A percentile compares a stretch with the other conserved stretches of the same genome.
These are phyloP conservation scores for Kodamaea jinghongensis DNA, from an alignment of 805 yeast species.

Conservation along the genomic window DNA sequence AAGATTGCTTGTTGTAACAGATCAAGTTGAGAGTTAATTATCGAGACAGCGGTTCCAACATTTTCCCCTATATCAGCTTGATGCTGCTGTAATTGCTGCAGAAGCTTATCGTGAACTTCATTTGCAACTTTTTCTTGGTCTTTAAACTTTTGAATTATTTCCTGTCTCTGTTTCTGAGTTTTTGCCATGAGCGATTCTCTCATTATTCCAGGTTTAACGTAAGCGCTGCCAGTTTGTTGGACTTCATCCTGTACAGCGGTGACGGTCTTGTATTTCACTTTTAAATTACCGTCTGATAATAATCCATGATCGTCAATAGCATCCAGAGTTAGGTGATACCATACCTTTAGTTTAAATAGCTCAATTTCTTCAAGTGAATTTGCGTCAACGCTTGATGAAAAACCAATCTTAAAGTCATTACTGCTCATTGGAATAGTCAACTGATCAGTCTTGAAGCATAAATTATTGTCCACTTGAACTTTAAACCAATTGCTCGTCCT, in stretches of 20 bases:
- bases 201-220: conserved; percentile 18
- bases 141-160: conserved; percentile 10
- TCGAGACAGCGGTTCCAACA: conserved; percentile 1
- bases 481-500: conserved; percentile 45
- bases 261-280: conserved; percentile 27
- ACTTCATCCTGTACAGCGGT: conserved; percentile 4
- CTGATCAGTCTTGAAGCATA: conserved; percentile 64
- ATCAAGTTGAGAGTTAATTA: neutral
- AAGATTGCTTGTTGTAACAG: neutral
- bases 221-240: conserved; percentile 2
- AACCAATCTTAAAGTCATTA: conserved; percentile 48
- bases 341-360: conserved; percentile 56
- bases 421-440: conserved; percentile 41
- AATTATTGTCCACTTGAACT: conserved; percentile 68
- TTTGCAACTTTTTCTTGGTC: conserved; percentile 1
- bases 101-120: conserved; percentile 1
- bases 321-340: conserved; percentile 51
- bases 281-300: conserved; percentile 41
- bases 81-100: conserved; percentile 6
- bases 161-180: conserved; percentile 23
- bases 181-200: conserved; percentile 40
- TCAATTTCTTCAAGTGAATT: conserved; percentile 59
- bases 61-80: neutral
- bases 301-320: conserved; percentile 57
- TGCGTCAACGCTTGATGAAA: conserved; percentile 44